phyloP scores from a whole-genome alignment of 2,329 filamentous ascomycete species.

The Cladosporium velox region DNA sequence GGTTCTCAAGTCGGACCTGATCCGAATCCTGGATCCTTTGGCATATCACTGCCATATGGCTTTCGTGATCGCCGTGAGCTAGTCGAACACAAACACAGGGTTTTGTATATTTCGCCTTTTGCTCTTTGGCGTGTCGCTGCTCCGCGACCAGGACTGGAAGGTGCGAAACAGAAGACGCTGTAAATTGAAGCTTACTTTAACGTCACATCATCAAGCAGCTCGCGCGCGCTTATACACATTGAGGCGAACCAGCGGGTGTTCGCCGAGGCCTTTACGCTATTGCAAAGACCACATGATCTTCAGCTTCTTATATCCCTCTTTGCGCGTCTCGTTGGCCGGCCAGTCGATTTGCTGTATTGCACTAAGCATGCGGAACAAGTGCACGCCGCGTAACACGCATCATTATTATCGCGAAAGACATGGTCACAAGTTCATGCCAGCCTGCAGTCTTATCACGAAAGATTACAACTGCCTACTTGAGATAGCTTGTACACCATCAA shows the following conservation, averaged over 20 bases:
- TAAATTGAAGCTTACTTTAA: conserved; percentile 6
- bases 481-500: neutral
- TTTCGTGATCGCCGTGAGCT: neutral
- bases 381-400: neutral
- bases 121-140: neutral
- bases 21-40: neutral
- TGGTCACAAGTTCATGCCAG: neutral
- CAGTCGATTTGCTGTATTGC: neutral
- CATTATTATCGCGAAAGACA: neutral
- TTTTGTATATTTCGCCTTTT: neutral
- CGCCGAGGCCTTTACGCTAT: neutral
- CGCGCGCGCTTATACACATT: neutral
- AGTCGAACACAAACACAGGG: neutral
- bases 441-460: conserved; percentile 2
- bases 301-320: neutral
- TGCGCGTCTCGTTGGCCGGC: neutral
- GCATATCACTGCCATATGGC: neutral
- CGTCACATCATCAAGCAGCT: neutral
- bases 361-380: neutral
- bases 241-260: neutral
- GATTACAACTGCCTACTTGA: conserved; percentile 3
- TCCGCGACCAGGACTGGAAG: neutral
- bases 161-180: neutral
- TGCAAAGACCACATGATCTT: neutral
- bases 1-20: neutral